Base-by-base conservation (phyloP, 208 protist species). In the Leishmania braziliensis region DNA sequence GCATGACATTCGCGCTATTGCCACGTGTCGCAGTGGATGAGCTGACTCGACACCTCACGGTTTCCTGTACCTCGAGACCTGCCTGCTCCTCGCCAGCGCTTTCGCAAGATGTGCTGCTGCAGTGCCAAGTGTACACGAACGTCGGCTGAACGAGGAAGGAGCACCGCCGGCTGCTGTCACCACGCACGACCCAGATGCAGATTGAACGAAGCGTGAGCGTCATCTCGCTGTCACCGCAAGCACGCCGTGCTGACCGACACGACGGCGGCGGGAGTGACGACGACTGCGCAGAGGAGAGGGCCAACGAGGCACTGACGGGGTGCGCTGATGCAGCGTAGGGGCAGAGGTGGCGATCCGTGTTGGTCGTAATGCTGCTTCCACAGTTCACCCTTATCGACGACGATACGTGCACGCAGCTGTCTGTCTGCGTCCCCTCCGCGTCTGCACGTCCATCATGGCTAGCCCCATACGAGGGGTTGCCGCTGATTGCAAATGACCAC, bases 61-160 rank as follows among this genome's bases (percentile, higher is more conserved):
- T 75, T 23, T 88, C 84, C 18, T 83, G 75, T 75, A 89, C 16
- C 65, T 89, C 79, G 18, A 81, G n/a, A 2, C 77, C 82, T 36
- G 62, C 56, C 70, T 89, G 75, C 66, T 81, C 78, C n/a, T 63
- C 62, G 54, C 53, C 78, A 14, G 56, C 36, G 56, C 60, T 77
- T 53, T 66, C 48, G 79, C 82, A 84, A 43, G 76, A 75, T 29
- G 53, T 50, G 26, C 76, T 86, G 75, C 76, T 63, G 26, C 50
- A 53, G 76, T 80, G 75, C 85, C 85, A 89, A 6, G 75, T 68
- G 72, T 82, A 89, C 23, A 14, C 51, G 43, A 89, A 82, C 10
- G 75, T 81, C 3, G 81, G 53, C 43, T 73, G 60, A 3, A 86
- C 60, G n/a, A 46, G 54, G 48, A 84, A 84, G 29, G 83, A 63